A percentile compares a stretch with the other conserved stretches of the same genome.
phyloP scores from a whole-genome alignment of 164 flowering plant species.

The Brasenia schreberi region DNA sequence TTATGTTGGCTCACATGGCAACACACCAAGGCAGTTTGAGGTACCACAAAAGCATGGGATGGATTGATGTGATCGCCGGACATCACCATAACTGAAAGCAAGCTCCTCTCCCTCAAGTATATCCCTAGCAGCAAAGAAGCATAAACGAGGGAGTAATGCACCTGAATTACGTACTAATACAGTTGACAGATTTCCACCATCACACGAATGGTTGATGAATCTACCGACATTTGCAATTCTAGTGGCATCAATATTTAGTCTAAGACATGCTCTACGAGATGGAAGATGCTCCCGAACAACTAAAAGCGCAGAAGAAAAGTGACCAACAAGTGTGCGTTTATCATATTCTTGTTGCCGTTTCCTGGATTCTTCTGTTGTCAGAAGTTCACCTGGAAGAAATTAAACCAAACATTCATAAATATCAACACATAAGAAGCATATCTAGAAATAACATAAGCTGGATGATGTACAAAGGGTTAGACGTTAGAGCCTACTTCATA shows the following conservation, averaged over 20 bases:
- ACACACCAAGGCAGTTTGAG: conserved; percentile 46
- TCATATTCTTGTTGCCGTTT: conserved; percentile 59
- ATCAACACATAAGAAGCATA: background rate
- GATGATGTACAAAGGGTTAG: background rate
- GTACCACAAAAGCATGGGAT: conserved; percentile 66
- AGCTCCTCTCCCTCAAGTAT: conserved; percentile 73
- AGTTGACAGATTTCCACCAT: conserved; percentile 70
- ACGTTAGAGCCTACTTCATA: background rate
- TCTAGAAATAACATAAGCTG: background rate
- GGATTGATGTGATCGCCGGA: conserved; percentile 17
- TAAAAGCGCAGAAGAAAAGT: conserved; percentile 56
- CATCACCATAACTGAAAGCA: conserved; percentile 75
- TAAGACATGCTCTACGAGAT: conserved; percentile 70
- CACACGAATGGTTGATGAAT: conserved; percentile 90
- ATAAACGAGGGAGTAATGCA: conserved; percentile 62
- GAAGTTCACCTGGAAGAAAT: conserved; percentile 52
- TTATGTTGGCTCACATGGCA: conserved; percentile 76
- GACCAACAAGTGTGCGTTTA: conserved; percentile 23
- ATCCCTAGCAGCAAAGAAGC: conserved; percentile 71
- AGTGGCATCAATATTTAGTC: conserved; percentile 85
- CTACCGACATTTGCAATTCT: conserved; percentile 66
- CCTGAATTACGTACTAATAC: conserved; percentile 58
- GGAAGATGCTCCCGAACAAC: conserved; percentile 93
- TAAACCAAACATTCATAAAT: background rate
- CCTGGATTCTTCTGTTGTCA: conserved; percentile 71